Conservation (phyloP, 192 early-diverging fungal genomes). For the Rhizophagus prolifer region DNA sequence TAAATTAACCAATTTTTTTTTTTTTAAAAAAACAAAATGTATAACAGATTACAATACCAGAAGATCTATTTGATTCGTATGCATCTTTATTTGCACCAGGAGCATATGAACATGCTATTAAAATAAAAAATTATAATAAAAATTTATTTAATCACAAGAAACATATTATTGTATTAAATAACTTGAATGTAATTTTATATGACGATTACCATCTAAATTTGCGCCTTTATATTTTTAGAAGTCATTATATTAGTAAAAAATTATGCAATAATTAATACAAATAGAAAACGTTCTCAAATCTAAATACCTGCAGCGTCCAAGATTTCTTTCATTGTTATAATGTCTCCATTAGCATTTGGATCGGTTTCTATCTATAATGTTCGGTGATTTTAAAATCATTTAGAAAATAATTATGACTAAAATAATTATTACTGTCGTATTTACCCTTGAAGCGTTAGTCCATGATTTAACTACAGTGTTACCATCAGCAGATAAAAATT, state of each 20-base stretch:
- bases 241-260: too few species aligned
- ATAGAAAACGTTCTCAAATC: not conserved
- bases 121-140: not conserved
- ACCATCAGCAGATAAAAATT: constrained; percentile 19
- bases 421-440: not conserved
- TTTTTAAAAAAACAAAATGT: too few species aligned
- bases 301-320: constrained; percentile 35
- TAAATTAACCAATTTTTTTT: too few species aligned
- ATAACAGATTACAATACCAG: constrained; percentile 43
- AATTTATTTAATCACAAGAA: not conserved
- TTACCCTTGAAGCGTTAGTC: constrained; percentile 29
- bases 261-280: not conserved
- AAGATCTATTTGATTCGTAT: constrained; percentile 34
- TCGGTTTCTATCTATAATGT: not conserved
- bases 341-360: constrained; percentile 32
- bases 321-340: constrained; percentile 39
- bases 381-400: not conserved
- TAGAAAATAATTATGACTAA: too few species aligned
- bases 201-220: not conserved
- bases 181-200: not conserved
- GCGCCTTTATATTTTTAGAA: not conserved
- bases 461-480: constrained; percentile 32
- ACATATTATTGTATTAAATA: too few species aligned
- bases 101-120: constrained; percentile 8
- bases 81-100: not conserved